These are phyloP conservation scores for Aspergillus leporis DNA, from an alignment of 495 filamentous ascomycete species.

Conservation along the genomic window DNA sequence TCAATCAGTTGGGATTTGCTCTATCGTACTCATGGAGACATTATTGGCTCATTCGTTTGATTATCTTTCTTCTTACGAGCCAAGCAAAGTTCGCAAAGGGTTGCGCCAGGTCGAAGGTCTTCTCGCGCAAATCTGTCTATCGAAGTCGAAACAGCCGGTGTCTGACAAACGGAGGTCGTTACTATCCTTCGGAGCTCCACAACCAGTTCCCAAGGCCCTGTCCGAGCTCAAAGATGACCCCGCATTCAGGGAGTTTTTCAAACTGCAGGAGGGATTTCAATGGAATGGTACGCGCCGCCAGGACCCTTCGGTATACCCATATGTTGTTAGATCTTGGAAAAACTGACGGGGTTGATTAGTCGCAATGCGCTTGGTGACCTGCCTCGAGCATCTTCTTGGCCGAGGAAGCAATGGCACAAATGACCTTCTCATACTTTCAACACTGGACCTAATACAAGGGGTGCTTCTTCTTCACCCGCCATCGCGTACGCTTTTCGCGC, in stretches of 20 bases:
- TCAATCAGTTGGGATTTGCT: constrained; percentile 8
- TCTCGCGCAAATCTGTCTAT: constrained; percentile 92
- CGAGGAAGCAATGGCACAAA: constrained; percentile 77
- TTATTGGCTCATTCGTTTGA: constrained; percentile 92
- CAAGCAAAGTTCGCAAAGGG: constrained; percentile 85
- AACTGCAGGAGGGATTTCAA: constrained; percentile 93
- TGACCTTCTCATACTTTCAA: constrained; percentile 84
- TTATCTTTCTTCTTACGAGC: constrained; percentile 92
- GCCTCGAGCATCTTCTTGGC: constrained; percentile 84
- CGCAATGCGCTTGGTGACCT: constrained; percentile 79
- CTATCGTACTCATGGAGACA: constrained; percentile 69
- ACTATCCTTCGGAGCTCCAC: constrained; percentile 33
- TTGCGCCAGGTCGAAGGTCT: constrained; percentile 94
- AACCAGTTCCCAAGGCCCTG: constrained; percentile 62
- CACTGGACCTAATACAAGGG: constrained; percentile 88
- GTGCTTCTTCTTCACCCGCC: constrained; percentile 90
- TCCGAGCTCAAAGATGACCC: constrained; percentile 75
- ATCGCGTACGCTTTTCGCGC: constrained; percentile 80
- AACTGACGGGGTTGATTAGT: constrained; percentile 47
- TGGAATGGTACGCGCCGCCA: constrained; percentile 71
- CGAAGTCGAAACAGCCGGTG: constrained; percentile 48
- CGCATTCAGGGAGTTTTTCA: constrained; percentile 94
- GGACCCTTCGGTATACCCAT: not conserved
- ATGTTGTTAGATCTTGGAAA: not conserved
- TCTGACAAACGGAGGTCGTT: constrained; percentile 47